Conservation (phyloP, 139 green algal genomes). For the Raphidocelis subcapitata region DNA sequence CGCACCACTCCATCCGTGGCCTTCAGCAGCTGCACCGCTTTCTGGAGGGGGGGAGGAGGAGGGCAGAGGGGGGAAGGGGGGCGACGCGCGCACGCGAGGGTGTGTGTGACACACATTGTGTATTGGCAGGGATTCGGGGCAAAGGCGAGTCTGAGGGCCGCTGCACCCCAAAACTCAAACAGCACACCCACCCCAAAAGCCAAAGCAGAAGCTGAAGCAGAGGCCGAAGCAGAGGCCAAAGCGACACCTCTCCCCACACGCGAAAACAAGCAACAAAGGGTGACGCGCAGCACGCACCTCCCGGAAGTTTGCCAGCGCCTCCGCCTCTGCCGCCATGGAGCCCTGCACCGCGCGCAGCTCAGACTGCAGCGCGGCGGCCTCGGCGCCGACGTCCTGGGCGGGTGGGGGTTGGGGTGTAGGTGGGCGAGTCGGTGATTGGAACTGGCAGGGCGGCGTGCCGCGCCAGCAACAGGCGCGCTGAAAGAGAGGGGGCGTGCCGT, state of each 20-base stretch:
- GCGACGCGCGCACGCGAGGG: too few relatives aligned
- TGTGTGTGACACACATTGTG: too few relatives aligned
- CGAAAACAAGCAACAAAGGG: too few relatives aligned
- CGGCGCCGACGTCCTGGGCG: constrained; percentile 14
- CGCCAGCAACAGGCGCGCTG: not conserved
- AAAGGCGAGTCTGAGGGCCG: too few relatives aligned
- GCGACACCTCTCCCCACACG: too few relatives aligned
- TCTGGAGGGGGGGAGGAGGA: constrained; percentile 19
- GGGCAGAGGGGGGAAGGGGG: too few relatives aligned
- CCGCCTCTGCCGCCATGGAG: constrained; percentile 36
- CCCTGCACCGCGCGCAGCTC: constrained; percentile 38
- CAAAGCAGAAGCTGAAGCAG: not conserved
- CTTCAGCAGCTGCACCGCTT: constrained; percentile 44
- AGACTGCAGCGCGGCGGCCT: constrained; percentile 6
- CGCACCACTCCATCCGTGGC: constrained; percentile 47
- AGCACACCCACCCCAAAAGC: not conserved
- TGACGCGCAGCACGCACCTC: constrained; percentile 26
- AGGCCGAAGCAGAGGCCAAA: not conserved
- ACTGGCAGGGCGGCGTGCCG: not conserved
- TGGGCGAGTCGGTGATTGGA: not conserved
- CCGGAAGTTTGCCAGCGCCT: constrained; percentile 42
- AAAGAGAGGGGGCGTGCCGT: not conserved
- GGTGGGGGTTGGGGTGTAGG: not conserved
- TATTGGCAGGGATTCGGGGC: too few relatives aligned
- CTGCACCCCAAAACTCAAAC: too few relatives aligned